phyloP scores from a whole-genome alignment of 768 basidiomycete species.

The Xanthoconium purpureum region DNA sequence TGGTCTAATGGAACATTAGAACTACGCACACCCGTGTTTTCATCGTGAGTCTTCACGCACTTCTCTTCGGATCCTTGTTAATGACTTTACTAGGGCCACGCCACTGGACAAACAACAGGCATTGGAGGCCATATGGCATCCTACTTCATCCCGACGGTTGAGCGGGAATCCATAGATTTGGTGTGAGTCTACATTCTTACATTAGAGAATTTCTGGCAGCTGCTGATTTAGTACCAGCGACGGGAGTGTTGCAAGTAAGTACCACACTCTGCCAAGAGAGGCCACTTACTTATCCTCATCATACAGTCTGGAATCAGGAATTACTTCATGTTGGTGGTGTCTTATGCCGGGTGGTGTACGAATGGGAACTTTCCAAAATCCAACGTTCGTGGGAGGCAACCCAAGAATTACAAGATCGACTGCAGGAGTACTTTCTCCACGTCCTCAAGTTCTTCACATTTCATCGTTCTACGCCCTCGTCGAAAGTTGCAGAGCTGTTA shows the following conservation, averaged over 20 bases:
- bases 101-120: constrained; percentile 4
- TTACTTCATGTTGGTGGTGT: constrained; percentile 81
- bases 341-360: constrained; percentile 77
- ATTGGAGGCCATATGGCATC: constrained; percentile 2
- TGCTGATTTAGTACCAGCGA: neutral
- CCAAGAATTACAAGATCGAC: neutral
- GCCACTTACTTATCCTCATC: neutral
- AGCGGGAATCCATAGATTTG: constrained; percentile 1
- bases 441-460: constrained; percentile 12
- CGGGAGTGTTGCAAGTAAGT: neutral
- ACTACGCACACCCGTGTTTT: neutral
- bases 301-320: constrained; percentile 85
- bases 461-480: constrained; percentile 61
- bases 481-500: constrained; percentile 67
- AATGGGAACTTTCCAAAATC: constrained; percentile 67
- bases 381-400: constrained; percentile 20
- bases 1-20: neutral
- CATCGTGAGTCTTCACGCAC: neutral
- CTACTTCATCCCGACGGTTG: neutral
- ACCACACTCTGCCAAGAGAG: neutral
- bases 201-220: neutral
- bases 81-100: neutral
- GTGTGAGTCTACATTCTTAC: neutral
- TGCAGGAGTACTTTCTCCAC: constrained; percentile 3
- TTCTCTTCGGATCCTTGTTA: neutral